Base-by-base conservation (phyloP, 345 rosid genomes). In the Adansonia digitata region DNA sequence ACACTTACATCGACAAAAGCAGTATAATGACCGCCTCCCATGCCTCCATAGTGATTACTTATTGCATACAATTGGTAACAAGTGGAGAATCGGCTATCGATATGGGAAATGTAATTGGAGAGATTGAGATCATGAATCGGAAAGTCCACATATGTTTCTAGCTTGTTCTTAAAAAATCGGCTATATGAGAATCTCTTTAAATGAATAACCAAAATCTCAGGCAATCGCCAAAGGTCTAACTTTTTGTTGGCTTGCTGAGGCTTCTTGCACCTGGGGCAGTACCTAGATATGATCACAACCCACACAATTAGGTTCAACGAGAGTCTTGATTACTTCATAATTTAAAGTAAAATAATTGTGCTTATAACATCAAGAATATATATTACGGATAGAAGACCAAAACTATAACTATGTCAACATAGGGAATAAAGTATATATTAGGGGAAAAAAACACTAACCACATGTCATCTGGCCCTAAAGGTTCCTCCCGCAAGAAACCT, bases 381-480 rank as follows among this genome's bases (percentile, higher is more conserved):
- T n/a, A n/a, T n/a, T n/a, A n/a, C n/a, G n/a, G n/a, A n/a, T n/a
- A n/a, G n/a, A n/a, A n/a, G n/a, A n/a, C n/a, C n/a, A n/a, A n/a
- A n/a, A n/a, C n/a, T n/a, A 31, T 43, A 59, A 46, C 31, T 18
- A 46, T 42, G 39, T 15, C 40, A 39, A 15, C n/a, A 26, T 5
- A 22, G 12, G 43, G 15, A 62, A 24, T 5, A 49, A 62, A 45
- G 66, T 26, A 11, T 17, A 35, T 40, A 27, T 2, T n/a, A 34
- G 40, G 35, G 69, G 5, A 26, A 51, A 48, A 13, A n/a, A 46
- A 72, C 42, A 79, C 88, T 82, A 64, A 90, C 94, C 92, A 90
- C 94, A 90, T 90, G 73, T 90, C 92, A 73, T 88, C 95, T 11
- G 90, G 92, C 74, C 92, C 95, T 75, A 90, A 81, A 64, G 92